Evolutionary conservation across 2,329 filamentous ascomycete genomes (phyloP), one percentile per base, ranked within the genome.

Genomic region (Paecilomyces sp.): DNA sequence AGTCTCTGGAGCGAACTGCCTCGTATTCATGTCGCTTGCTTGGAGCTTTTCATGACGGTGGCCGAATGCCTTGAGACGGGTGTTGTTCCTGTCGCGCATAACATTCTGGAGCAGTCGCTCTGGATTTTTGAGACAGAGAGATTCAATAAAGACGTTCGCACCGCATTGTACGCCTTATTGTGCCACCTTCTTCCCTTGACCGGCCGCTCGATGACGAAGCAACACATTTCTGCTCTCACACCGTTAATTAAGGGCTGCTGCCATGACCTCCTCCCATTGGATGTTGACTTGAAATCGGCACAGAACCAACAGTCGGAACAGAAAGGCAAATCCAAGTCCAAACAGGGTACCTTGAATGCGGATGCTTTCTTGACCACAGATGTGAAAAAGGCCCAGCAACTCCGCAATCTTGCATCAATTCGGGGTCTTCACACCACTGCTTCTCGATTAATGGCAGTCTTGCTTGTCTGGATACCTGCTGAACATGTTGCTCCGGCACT

Each of bases 1-100:
- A 85, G 87, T 53, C 80, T 97, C 3, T 92, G 89, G 84, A 78
- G 83, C 54, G 79, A 85, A 18, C 80, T 97, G 11, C 90, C 92
- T 3, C 80, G 83, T 9, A 83, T 97, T 47, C 91, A 97, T 68
- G 75, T 86, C 13, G 85, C 88, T 13, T 83, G 85, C n/a, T 76
- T 96, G 58, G 74, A 83, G 24, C 74, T 96, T 1, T 75, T 90
- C 24, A 72, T 80, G 8, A 74, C 78, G 11, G 69, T 94, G 54
- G 70, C 85, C 24, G 73, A 79, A 58, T 82, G 88, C 11, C 79
- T 92, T 25, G 81, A 81, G 31, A 75, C 77, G 15, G 83, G 81
- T 61, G 81, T 85, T 47, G 67, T 86, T 13, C 78, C 90, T 0
- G 71, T 91, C 0, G 80, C 84, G 13, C 83, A 86, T 13, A 85